Conservation (phyloP, 768 basidiomycete genomes). For the Gloeostereum incarnatum region DNA sequence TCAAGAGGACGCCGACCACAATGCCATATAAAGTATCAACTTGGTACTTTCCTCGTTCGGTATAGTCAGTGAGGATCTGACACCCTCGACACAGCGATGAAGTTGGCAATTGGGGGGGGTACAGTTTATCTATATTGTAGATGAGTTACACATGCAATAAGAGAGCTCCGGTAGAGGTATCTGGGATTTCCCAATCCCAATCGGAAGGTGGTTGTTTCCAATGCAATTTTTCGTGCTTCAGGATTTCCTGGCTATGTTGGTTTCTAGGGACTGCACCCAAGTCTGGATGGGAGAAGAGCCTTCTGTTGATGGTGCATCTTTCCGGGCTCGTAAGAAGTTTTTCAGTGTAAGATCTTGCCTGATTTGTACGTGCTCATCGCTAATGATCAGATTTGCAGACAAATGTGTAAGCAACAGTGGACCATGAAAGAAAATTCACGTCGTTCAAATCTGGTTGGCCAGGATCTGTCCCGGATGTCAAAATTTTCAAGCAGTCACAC, state of each 20-base stretch:
- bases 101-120: slow-evolving; percentile 12
- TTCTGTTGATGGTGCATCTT: slow-evolving; percentile 5
- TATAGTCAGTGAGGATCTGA: slow-evolving; percentile 11
- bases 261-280: slow-evolving; percentile 8
- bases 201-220: neutral
- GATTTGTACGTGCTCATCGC: neutral
- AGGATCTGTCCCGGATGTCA: slow-evolving; percentile 11
- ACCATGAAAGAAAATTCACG: slow-evolving; percentile 11
- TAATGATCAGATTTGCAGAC: slow-evolving; percentile 2
- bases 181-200: neutral
- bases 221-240: neutral
- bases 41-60: slow-evolving; percentile 13
- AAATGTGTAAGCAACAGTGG: slow-evolving; percentile 12
- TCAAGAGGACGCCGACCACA: slow-evolving; percentile 10
- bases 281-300: slow-evolving; percentile 4
- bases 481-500: slow-evolving; percentile 11
- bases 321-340: slow-evolving; percentile 5
- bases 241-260: slow-evolving; percentile 11
- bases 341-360: slow-evolving; percentile 1
- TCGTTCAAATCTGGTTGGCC: slow-evolving; percentile 15
- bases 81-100: slow-evolving; percentile 6
- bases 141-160: slow-evolving; percentile 8
- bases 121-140: slow-evolving; percentile 14
- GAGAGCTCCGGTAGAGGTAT: neutral
- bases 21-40: slow-evolving; percentile 12